Percentiles rank a stretch among this genome's conserved stretches.
These are phyloP conservation scores for Chrysochromulina parva DNA, from an alignment of 78 protist species.

Conservation along the genomic window DNA sequence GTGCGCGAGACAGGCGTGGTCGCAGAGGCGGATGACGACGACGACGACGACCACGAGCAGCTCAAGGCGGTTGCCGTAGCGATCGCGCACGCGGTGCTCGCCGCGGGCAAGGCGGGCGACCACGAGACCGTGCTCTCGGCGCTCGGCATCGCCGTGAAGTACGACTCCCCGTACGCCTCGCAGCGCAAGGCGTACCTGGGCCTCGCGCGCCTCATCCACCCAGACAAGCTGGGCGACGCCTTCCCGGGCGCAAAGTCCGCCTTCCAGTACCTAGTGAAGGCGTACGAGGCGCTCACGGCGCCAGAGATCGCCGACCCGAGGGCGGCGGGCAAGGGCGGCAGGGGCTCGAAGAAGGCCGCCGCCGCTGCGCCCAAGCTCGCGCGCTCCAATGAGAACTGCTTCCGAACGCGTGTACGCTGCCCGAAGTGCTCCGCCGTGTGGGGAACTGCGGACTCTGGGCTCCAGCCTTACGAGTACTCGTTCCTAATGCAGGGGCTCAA, in stretches of 20 bases:
- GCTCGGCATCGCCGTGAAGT: not conserved
- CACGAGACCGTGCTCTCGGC: not conserved
- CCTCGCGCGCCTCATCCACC: conserved; percentile 1
- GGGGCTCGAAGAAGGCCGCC: too few relatives aligned
- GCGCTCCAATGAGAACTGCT: not conserved
- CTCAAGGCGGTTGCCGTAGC: not conserved
- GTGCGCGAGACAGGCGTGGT: too few relatives aligned
- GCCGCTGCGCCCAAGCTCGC: not conserved
- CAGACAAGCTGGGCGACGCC: not conserved
- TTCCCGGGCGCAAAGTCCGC: not conserved
- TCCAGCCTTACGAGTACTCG: not conserved
- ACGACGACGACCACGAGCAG: too few relatives aligned
- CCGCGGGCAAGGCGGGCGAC: not conserved
- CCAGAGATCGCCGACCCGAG: not conserved
- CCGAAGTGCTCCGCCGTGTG: not conserved
- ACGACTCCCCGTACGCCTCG: not conserved
- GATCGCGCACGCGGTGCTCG: not conserved
- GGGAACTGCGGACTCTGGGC: not conserved
- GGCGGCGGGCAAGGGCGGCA: not conserved
- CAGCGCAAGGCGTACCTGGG: not conserved
- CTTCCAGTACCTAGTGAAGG: not conserved
- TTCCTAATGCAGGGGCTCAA: conserved; percentile 10
- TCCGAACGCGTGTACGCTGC: not conserved
- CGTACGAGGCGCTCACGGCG: not conserved
- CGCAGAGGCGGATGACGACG: too few relatives aligned